Evolutionary conservation across 495 filamentous ascomycete species (phyloP).

Genomic region (Podospora didyma): DNA sequence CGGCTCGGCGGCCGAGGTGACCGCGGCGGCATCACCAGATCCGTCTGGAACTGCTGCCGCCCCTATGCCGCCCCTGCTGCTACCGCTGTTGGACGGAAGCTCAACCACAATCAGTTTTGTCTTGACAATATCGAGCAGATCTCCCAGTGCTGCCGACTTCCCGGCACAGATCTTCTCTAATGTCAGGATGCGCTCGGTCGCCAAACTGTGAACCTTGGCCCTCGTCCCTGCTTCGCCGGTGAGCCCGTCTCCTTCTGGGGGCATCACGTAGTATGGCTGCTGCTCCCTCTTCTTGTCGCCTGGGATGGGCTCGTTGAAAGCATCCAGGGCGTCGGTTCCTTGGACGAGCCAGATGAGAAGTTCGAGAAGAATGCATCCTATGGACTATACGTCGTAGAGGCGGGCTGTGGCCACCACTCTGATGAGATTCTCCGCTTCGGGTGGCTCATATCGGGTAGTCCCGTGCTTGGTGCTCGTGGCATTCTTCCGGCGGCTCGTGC

Average conservation of each 20-base stretch:
- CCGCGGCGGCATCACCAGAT: background rate
- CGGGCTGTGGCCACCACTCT: background rate
- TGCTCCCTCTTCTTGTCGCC: background rate
- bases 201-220: constrained; percentile 9
- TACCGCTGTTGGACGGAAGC: constrained; percentile 3
- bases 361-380: constrained; percentile 36
- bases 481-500: constrained; percentile 7
- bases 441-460: constrained; percentile 25
- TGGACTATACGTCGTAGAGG: constrained; percentile 35
- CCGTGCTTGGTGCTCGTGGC: constrained; percentile 4
- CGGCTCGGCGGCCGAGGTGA: background rate
- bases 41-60: background rate
- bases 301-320: constrained; percentile 10
- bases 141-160: constrained; percentile 15
- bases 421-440: constrained; percentile 15
- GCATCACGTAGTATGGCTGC: background rate
- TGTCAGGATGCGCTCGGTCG: background rate
- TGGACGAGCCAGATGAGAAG: constrained; percentile 33
- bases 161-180: constrained; percentile 9
- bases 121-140: constrained; percentile 19
- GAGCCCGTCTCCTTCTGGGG: background rate
- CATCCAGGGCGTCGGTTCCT: constrained; percentile 16
- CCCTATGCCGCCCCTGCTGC: background rate
- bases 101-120: constrained; percentile 22
- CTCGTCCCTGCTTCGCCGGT: background rate